phyloP scores from a whole-genome alignment of 1,139 yeast genomes.

The Arxiozyma heterogenica region DNA sequence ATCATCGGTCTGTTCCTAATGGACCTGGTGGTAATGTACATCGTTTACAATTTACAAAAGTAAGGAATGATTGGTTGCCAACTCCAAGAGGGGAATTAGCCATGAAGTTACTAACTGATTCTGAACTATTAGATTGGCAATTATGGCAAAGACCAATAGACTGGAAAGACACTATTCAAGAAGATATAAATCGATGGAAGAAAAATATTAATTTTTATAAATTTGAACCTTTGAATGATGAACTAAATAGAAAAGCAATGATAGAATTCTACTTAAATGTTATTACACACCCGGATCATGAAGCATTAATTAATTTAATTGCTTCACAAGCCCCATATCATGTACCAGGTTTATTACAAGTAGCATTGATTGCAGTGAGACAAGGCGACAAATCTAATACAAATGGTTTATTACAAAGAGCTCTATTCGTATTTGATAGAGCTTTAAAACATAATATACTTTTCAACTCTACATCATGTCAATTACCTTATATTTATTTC shows the following conservation, averaged over 20 bases:
- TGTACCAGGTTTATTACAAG: slow-evolving; percentile 69
- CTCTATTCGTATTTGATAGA: slow-evolving; percentile 72
- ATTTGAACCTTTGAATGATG: slow-evolving; percentile 36
- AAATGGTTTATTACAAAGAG: slow-evolving; percentile 65
- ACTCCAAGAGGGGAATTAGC: slow-evolving; percentile 52
- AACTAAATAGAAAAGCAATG: slow-evolving; percentile 37
- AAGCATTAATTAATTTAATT: slow-evolving; percentile 47
- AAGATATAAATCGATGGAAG: slow-evolving; percentile 39
- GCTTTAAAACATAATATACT: slow-evolving; percentile 42
- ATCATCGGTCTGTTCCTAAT: slow-evolving; percentile 47
- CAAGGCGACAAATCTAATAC: slow-evolving; percentile 65
- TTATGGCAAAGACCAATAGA: slow-evolving; percentile 34
- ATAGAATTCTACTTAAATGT: slow-evolving; percentile 59
- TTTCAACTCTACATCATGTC: slow-evolving; percentile 49
- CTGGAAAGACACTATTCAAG: slow-evolving; percentile 41
- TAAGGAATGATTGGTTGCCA: slow-evolving; percentile 78
- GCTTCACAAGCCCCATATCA: slow-evolving; percentile 59
- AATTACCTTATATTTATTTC: slow-evolving; percentile 69
- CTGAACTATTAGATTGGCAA: slow-evolving; percentile 37
- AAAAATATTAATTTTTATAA: slow-evolving; percentile 44
- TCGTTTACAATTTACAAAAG: slow-evolving; percentile 57
- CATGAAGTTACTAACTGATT: slow-evolving; percentile 46
- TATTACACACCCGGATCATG: slow-evolving; percentile 66
- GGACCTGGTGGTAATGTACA: slow-evolving; percentile 57
- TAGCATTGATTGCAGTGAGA: slow-evolving; percentile 62